These are phyloP conservation scores for Globisporangium heterothallicum DNA, from an alignment of 352 stramenopile species.

Conservation along the genomic window DNA sequence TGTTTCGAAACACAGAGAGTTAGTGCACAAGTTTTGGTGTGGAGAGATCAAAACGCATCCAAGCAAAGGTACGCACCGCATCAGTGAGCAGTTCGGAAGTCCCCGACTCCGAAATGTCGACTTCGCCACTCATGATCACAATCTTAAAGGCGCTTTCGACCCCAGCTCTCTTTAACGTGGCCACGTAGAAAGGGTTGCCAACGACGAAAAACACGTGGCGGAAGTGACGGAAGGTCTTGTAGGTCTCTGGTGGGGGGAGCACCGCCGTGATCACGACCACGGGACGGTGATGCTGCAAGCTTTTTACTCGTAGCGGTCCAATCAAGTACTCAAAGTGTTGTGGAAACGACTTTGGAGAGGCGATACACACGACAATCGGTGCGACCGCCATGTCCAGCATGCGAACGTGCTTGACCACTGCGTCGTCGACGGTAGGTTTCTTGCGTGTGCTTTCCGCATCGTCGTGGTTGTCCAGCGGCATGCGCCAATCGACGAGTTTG, in stretches of 20 bases:
- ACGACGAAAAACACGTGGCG: constrained; percentile 68
- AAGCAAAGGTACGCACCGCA: constrained; percentile 34
- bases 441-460: neutral
- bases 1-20: constrained; percentile 16
- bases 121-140: constrained; percentile 67
- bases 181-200: constrained; percentile 51
- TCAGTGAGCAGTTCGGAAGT: constrained; percentile 71
- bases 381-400: constrained; percentile 41
- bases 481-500: constrained; percentile 30
- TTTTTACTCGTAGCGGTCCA: constrained; percentile 58
- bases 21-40: no score
- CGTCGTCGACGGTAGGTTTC: constrained; percentile 30
- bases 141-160: constrained; percentile 61
- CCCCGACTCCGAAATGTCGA: constrained; percentile 42
- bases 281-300: constrained; percentile 62
- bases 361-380: constrained; percentile 72
- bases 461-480: constrained; percentile 9
- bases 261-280: constrained; percentile 60
- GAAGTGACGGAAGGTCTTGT: constrained; percentile 64
- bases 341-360: constrained; percentile 48
- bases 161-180: constrained; percentile 55
- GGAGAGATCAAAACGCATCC: no score
- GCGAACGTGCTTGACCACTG: constrained; percentile 42
- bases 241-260: constrained; percentile 55
- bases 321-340: constrained; percentile 78